Conservation (phyloP, 2,329 filamentous ascomycete species). For the Scytalidium sp. region DNA sequence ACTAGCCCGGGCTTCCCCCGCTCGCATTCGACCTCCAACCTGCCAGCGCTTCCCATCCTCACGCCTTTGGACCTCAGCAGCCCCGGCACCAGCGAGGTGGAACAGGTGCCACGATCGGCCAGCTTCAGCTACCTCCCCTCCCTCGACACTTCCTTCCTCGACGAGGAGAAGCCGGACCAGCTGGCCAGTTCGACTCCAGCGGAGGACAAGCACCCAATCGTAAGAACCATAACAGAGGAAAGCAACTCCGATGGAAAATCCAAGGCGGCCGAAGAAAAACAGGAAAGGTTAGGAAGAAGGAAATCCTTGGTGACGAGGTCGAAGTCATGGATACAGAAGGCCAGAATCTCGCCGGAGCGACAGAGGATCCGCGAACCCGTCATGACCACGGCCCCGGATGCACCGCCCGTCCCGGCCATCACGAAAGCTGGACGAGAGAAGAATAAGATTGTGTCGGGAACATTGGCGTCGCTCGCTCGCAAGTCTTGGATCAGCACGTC, state of each 20-base stretch:
- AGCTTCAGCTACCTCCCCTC: constrained; percentile 55
- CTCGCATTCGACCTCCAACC: constrained; percentile 29
- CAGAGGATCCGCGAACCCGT: constrained; percentile 12
- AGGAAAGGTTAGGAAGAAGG: constrained; percentile 25
- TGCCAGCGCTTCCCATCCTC: constrained; percentile 22
- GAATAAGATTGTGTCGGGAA: constrained; percentile 44
- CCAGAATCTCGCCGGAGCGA: constrained; percentile 26
- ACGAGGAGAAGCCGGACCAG: constrained; percentile 15
- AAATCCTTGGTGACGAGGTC: constrained; percentile 29
- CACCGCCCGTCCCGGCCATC: constrained; percentile 27
- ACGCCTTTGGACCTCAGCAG: constrained; percentile 17
- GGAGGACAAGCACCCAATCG: constrained; percentile 9
- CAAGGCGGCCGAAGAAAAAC: constrained; percentile 23
- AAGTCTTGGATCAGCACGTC: constrained; percentile 47
- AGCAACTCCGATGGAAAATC: constrained; percentile 11
- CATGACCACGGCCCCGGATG: constrained; percentile 28
- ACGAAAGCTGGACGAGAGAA: constrained; percentile 29
- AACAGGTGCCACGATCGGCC: constrained; percentile 47
- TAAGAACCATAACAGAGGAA: constrained; percentile 10
- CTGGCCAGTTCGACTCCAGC: constrained; percentile 10
- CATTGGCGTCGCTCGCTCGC: constrained; percentile 45
- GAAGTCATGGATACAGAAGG: constrained; percentile 31
- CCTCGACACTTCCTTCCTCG: constrained; percentile 21
- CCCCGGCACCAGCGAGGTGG: constrained; percentile 11
- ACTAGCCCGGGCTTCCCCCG: constrained; percentile 24